phyloP scores from a whole-genome alignment of 495 filamentous ascomycete genomes.

The Talaromyces wortmannii region DNA sequence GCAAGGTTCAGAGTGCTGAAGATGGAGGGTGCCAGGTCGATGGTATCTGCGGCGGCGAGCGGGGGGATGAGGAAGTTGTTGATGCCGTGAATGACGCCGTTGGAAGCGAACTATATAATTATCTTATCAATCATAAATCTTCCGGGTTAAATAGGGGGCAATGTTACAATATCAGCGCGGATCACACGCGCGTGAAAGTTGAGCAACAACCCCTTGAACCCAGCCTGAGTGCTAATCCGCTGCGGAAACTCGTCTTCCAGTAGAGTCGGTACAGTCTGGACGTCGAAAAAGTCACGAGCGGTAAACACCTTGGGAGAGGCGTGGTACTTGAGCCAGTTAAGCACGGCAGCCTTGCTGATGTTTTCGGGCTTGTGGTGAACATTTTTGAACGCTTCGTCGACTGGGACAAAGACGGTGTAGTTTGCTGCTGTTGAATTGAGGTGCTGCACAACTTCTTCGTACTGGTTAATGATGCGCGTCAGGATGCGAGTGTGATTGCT shows the following conservation, averaged over 20 bases:
- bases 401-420: conserved; percentile 75
- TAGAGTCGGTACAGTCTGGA: conserved; percentile 66
- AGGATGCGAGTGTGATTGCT: conserved; percentile 73
- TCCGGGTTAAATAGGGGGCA: neutral
- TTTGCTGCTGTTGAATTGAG: conserved; percentile 66
- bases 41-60: conserved; percentile 46
- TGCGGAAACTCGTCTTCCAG: conserved; percentile 56
- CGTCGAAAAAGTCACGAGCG: conserved; percentile 45
- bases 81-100: conserved; percentile 76
- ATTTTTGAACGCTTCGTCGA: conserved; percentile 65
- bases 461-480: conserved; percentile 61
- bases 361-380: conserved; percentile 45
- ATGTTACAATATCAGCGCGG: conserved; percentile 54
- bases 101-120: conserved; percentile 45
- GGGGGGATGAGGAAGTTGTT: conserved; percentile 69
- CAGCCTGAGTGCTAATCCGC: conserved; percentile 53
- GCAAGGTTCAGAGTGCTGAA: conserved; percentile 75
- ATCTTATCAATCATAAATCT: neutral
- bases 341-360: conserved; percentile 29
- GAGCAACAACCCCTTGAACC: conserved; percentile 52
- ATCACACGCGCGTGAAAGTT: conserved; percentile 69
- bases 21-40: conserved; percentile 59
- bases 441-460: conserved; percentile 58
- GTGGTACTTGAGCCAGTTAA: conserved; percentile 63
- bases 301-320: conserved; percentile 56